Base-by-base conservation (phyloP, 305 asterid genomes). In the Fraxinus greggii region DNA sequence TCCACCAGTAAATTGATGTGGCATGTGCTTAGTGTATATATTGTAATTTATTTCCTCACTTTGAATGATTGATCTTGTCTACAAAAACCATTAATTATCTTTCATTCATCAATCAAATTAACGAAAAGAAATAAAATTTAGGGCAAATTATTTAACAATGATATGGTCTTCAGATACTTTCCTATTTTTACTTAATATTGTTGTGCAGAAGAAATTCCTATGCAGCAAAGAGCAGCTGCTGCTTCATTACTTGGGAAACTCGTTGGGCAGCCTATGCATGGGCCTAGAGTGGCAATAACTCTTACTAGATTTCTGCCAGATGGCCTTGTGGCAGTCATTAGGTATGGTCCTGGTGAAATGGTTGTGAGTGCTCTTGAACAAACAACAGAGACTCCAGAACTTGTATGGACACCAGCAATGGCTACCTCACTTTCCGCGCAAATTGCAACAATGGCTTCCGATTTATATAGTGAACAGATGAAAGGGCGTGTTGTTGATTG, bases 281-380 rank as follows among this genome's bases (percentile, higher is more conserved):
- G 99, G 73, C 99, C 99, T 70, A 91, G 99, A 89, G 99, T 96
- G 77, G 98, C 97, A 40, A 94, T 96, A 83, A 92, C 98, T 74
- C 91, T 96, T 81, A 95, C 98, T 8, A 89, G 99, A 86, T 96
- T 96, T 91, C 90, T 96, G 78, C 99, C 99, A 38, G 98, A 96
- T 89, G 99, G 99, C 83, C 91, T 96, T 78, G 97, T 96, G 81
- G 93, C 99, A 72, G 79, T 93, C 77, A 94, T 96, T 85, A 90
- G 93, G 91, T 98, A 96, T 86, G 99, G 99, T 77, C 99, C 99
- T 88, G 99, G 99, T 84, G 99, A 96, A 92, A 94, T 98, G 9
- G 98, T 93, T 91, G 97, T 96, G 80, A 85, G 79, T 92, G 92
- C 93, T 78, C 92, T 96, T 79, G 98, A 94, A 79, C 99, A 92